Evolutionary conservation across 495 filamentous ascomycete species (phyloP).

Genomic region (Sordaria brevicollis): DNA sequence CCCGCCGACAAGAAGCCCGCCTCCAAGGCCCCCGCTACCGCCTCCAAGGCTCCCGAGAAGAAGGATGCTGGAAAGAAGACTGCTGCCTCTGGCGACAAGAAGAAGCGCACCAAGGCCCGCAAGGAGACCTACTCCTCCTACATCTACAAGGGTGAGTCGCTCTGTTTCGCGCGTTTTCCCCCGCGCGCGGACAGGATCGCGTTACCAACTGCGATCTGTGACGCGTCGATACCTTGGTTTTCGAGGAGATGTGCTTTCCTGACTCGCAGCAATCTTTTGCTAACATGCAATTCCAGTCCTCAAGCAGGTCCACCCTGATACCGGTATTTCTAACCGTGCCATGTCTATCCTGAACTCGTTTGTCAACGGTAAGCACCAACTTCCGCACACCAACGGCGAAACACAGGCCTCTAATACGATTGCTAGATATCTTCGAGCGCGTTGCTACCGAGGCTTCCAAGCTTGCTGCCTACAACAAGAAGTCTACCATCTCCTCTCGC

Average conservation of each 20-base stretch:
- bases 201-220: neutral
- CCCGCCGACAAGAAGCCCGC: slow-evolving; percentile 97
- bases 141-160: slow-evolving; percentile 94
- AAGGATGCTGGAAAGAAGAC: slow-evolving; percentile 99
- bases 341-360: slow-evolving; percentile 99
- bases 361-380: slow-evolving; percentile 73
- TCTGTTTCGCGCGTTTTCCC: neutral
- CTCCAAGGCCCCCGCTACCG: slow-evolving; percentile 88
- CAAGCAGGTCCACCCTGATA: slow-evolving; percentile 99
- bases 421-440: slow-evolving; percentile 94
- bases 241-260: neutral
- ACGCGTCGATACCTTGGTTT: neutral
- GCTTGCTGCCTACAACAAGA: slow-evolving; percentile 99
- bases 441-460: slow-evolving; percentile 98
- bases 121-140: slow-evolving; percentile 99
- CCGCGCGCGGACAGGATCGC: neutral
- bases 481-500: slow-evolving; percentile 98
- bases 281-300: slow-evolving; percentile 53
- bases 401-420: slow-evolving; percentile 18
- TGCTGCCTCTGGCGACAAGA: slow-evolving; percentile 91
- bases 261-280: neutral
- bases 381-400: neutral
- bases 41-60: slow-evolving; percentile 71
- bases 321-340: slow-evolving; percentile 99
- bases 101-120: slow-evolving; percentile 99